A percentile compares a stretch with the other conserved stretches of the same genome.
Conservation (phyloP, 192 early-diverging fungal genomes). For the Coemansia sp. region DNA sequence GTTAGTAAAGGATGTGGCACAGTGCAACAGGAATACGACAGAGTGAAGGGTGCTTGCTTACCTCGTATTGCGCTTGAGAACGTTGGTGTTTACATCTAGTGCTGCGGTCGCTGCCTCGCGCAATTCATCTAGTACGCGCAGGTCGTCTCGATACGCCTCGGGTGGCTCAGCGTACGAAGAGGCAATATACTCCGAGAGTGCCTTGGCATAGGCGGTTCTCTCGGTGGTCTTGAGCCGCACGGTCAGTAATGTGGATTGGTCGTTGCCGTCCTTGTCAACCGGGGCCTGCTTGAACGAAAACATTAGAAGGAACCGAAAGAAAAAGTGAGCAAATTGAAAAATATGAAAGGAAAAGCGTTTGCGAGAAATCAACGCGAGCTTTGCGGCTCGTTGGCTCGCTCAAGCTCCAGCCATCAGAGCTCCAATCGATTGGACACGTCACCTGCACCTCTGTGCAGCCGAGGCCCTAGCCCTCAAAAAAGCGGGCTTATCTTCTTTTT, state of each 20-base stretch:
- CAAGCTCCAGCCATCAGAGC: background rate
- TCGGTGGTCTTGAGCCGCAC: conserved; percentile 48
- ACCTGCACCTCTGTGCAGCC: background rate
- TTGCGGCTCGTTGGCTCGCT: background rate
- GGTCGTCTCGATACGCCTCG: conserved; percentile 81
- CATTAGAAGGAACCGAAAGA: conserved; percentile 5
- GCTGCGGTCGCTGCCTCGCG: conserved; percentile 65
- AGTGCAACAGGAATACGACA: background rate
- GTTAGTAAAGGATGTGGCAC: background rate
- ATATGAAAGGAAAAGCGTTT: background rate
- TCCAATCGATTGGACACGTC: background rate
- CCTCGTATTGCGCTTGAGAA: conserved; percentile 61
- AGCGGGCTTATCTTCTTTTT: background rate
- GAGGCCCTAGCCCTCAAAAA: background rate
- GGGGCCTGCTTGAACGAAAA: conserved; percentile 31
- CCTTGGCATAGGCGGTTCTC: conserved; percentile 21
- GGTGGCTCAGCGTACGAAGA: conserved; percentile 82
- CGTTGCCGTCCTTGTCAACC: conserved; percentile 29
- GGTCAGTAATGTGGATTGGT: conserved; percentile 33
- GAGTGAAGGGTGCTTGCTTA: conserved; percentile 29
- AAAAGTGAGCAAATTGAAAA: background rate
- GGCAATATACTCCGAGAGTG: conserved; percentile 68
- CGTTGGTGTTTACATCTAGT: conserved; percentile 61
- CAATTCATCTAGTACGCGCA: conserved; percentile 75
- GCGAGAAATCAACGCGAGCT: background rate